Conservation (phyloP, 139 green algal species). For the Zygnema cylindricum region DNA sequence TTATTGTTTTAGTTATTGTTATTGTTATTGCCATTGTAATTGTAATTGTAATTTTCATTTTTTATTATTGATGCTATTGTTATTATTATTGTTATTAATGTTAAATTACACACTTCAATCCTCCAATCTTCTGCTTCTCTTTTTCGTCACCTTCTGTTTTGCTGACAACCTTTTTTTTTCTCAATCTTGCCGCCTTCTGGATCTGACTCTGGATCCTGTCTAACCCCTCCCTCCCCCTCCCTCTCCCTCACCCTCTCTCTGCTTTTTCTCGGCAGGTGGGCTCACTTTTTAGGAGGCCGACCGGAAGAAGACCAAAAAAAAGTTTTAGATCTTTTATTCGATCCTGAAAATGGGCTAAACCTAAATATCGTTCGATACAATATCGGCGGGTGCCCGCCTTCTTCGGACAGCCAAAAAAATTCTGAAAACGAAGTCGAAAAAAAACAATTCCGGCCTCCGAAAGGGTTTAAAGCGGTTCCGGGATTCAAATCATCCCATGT, state of each 20-base stretch:
- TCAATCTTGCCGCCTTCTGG: too few species aligned
- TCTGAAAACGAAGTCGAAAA: neutral
- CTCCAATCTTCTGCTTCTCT: too few species aligned
- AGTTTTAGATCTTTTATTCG: slow-evolving; percentile 61
- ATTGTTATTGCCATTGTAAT: too few species aligned
- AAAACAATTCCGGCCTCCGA: neutral
- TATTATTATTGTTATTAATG: too few species aligned
- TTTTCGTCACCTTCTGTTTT: too few species aligned
- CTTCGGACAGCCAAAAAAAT: too few species aligned
- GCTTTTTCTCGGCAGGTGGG: slow-evolving; percentile 10
- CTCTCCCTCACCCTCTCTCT: neutral
- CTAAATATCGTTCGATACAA: slow-evolving; percentile 63
- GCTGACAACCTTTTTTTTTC: too few species aligned
- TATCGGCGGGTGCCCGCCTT: slow-evolving; percentile 43
- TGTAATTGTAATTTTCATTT: too few species aligned
- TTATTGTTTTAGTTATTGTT: too few species aligned
- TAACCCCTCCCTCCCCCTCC: neutral
- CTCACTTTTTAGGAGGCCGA: slow-evolving; percentile 5
- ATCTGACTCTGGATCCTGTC: too few species aligned
- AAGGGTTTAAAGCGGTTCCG: neutral
- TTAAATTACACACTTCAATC: too few species aligned
- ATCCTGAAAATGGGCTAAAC: slow-evolving; percentile 49
- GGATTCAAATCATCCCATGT: slow-evolving; percentile 28
- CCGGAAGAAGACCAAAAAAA: neutral
- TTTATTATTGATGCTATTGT: too few species aligned